Evolutionary conservation across 208 protist genomes (phyloP).

Genomic region (Leishmania turanica): DNA sequence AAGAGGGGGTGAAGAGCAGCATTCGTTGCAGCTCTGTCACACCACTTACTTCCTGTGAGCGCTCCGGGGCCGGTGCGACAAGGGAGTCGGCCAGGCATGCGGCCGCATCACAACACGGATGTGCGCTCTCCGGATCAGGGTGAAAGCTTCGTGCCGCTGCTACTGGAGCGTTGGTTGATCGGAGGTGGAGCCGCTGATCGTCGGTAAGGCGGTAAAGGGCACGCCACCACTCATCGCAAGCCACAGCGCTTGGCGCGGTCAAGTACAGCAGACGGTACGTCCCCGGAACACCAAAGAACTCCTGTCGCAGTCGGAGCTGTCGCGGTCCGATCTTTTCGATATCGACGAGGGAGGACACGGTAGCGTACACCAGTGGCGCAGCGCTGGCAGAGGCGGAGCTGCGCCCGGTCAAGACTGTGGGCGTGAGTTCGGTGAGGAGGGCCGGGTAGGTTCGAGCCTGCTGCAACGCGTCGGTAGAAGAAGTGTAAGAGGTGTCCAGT

Average conservation of each 20-base stretch:
- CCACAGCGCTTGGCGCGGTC: conserved; percentile 6
- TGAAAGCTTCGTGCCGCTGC: not conserved
- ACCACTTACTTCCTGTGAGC: not conserved
- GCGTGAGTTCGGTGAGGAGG: conserved; percentile 31
- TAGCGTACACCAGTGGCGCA: conserved; percentile 24
- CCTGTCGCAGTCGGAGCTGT: conserved; percentile 25
- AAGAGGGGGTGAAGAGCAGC: conserved; percentile 6
- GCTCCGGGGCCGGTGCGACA: not conserved
- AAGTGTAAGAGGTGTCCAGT: not conserved
- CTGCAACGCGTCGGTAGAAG: not conserved
- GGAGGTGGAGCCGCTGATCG: not conserved
- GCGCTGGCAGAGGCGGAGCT: conserved; percentile 4
- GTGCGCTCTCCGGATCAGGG: not conserved
- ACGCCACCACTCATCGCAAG: conserved; percentile 32
- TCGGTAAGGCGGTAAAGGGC: conserved; percentile 21
- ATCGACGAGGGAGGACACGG: conserved; percentile 22
- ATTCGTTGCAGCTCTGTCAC: not conserved
- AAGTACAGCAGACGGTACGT: conserved; percentile 14
- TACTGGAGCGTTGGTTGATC: not conserved
- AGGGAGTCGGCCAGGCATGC: not conserved
- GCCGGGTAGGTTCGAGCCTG: conserved; percentile 17
- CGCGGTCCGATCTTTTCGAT: conserved; percentile 28
- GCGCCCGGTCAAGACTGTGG: conserved; percentile 24
- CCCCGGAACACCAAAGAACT: conserved; percentile 11
- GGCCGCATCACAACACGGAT: not conserved